These are phyloP conservation scores for Dissophora globulifera DNA, from an alignment of 192 early-diverging fungal species.

Conservation along the genomic window DNA sequence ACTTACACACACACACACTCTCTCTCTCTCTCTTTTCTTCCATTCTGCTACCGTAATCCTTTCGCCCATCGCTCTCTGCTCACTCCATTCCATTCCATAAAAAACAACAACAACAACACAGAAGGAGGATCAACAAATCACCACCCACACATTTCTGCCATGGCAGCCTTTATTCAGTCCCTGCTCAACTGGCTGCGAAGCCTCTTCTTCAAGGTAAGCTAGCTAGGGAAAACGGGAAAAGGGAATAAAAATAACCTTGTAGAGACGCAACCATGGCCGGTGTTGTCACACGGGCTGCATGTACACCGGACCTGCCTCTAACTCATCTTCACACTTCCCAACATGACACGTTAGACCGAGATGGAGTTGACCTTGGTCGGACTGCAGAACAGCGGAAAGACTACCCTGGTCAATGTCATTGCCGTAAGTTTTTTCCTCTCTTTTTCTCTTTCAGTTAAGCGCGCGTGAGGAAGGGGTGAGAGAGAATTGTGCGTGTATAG, in stretches of 20 bases:
- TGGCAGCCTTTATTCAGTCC: conserved; percentile 68
- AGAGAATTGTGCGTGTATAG: no score
- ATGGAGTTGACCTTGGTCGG: conserved; percentile 92
- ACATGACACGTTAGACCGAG: conserved; percentile 65
- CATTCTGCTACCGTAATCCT: no score
- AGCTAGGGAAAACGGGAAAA: no score
- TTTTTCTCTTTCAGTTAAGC: no score
- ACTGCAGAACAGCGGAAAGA: conserved; percentile 89
- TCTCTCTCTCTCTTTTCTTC: no score
- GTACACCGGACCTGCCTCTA: neutral
- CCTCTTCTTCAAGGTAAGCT: conserved; percentile 83
- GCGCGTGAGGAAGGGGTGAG: no score
- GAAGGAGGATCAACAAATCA: neutral
- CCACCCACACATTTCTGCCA: conserved; percentile 28
- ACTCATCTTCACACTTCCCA: neutral
- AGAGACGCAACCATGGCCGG: neutral
- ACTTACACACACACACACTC: no score
- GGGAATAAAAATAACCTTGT: no score
- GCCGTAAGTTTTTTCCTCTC: conserved; percentile 65
- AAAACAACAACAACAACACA: no score
- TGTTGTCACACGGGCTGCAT: conserved; percentile 1
- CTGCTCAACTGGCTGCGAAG: conserved; percentile 77
- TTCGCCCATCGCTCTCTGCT: neutral
- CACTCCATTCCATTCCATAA: neutral
- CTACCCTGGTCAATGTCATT: conserved; percentile 88